Base-by-base conservation (phyloP, 805 yeast species). In the Metschnikowia henanensis region DNA sequence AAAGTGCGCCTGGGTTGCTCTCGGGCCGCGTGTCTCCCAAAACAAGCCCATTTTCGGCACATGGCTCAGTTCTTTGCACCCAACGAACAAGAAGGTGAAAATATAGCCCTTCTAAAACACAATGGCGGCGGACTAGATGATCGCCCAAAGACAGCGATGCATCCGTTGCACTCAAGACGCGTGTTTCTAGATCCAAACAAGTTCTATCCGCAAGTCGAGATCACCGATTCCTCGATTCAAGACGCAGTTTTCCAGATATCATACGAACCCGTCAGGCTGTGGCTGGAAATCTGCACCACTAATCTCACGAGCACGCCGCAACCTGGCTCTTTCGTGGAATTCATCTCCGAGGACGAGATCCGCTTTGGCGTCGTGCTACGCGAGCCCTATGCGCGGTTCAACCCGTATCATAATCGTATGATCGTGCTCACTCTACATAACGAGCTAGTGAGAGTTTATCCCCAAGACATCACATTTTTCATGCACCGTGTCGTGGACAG, bases 241-340 rank as follows among this genome's bases (percentile, higher is more conserved):
- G 41, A 31, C 6, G 13, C 31, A 9, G 52, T 41, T 17, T 31
- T 37, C 36, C 34, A 30, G 19, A 33, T 30, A 23, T 43, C 49
- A 7, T 41, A 35, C 22, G 50, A 43, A 36, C 50, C 52, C 10
- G 29, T 34, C 28, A 15, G 15, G 26, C 26, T 40, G 39, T 53
- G 57, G 57, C 37, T 29, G 42, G 48, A 34, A 26, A 45, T 51
- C 44, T 38, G 46, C 30, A 22, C 15, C 6, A 29, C 39, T n/a
- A 45, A 43, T 41, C 15, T 26, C 25, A 15, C 17, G 2, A n/a
- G 23, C 5, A 41, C 54, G 7, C 66, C 69, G 0, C 42, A 37
- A 1, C 45, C 46, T 4, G 80, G 80, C 1, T 67, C 76, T 2
- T 43, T 75, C 1, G 65, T 75, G 6, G 76, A 73, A 46, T 64